phyloP scores from a whole-genome alignment of 2,329 filamentous ascomycete species.

The Zopfia rhizophila region DNA sequence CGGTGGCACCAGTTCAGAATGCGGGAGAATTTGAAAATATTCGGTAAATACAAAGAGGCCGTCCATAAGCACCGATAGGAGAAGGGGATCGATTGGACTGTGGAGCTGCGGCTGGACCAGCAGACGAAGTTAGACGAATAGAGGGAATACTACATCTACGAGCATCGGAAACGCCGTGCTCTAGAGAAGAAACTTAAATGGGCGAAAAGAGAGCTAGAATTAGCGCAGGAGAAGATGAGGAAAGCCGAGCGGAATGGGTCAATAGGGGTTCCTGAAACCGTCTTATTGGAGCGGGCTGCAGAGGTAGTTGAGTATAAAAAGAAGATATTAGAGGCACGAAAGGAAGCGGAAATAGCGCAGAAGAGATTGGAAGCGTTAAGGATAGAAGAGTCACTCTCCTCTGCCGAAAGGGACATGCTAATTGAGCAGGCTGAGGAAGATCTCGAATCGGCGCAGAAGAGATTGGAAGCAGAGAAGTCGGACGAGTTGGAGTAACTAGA shows the following conservation, averaged over 20 bases:
- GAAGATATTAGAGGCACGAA: slow-evolving; percentile 9
- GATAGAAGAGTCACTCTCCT: slow-evolving; percentile 2
- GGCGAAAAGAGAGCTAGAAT: slow-evolving; percentile 8
- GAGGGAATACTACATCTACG: slow-evolving; percentile 2
- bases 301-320: slow-evolving; percentile 2
- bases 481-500: slow-evolving; percentile 4
- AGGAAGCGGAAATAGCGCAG: slow-evolving; percentile 10
- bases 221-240: slow-evolving; percentile 5
- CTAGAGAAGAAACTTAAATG: slow-evolving; percentile 5
- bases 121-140: slow-evolving; percentile 4
- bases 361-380: slow-evolving; percentile 9
- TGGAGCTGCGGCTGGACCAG: slow-evolving; percentile 5
- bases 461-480: slow-evolving; percentile 12
- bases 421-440: slow-evolving; percentile 9
- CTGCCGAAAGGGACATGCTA: slow-evolving; percentile 8
- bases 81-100: slow-evolving; percentile 4
- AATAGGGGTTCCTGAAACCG: slow-evolving; percentile 6
- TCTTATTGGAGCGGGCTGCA: neutral
- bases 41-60: slow-evolving; percentile 8
- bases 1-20: slow-evolving; percentile 10
- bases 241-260: slow-evolving; percentile 9
- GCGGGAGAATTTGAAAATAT: slow-evolving; percentile 5
- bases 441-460: slow-evolving; percentile 9
- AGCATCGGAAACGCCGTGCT: slow-evolving; percentile 4
- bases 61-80: slow-evolving; percentile 7